Conservation (phyloP, 148 eudicot genomes). For the Spergularia marina region DNA sequence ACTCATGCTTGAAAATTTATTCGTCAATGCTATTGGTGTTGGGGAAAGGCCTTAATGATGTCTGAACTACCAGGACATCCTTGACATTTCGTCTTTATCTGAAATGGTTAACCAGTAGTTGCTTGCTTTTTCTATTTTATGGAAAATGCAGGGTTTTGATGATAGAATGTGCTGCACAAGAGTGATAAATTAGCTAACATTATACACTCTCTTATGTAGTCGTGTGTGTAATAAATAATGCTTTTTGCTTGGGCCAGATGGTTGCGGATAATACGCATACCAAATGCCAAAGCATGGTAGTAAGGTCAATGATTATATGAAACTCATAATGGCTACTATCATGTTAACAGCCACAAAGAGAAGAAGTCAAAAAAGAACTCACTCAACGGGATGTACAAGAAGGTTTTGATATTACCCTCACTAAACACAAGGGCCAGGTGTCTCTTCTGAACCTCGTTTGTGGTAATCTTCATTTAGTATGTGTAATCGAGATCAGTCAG, state of each 20-base stretch:
- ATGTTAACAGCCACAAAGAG: conserved; percentile 57
- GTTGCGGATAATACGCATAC: background rate
- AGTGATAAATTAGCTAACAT: background rate
- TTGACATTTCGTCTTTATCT: background rate
- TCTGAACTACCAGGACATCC: background rate
- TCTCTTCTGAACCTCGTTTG: conserved; percentile 26
- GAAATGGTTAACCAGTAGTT: background rate
- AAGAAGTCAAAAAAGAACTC: conserved; percentile 78
- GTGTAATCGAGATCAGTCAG: background rate
- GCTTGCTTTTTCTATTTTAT: background rate
- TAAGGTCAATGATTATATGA: conserved; percentile 1
- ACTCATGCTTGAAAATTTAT: background rate
- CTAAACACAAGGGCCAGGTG: conserved; percentile 96
- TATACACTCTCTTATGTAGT: background rate
- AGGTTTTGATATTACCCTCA: conserved; percentile 68
- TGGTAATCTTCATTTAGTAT: conserved; percentile 7
- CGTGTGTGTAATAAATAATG: background rate
- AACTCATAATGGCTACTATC: background rate
- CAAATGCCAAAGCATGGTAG: background rate
- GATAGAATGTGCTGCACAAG: background rate
- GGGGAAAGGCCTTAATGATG: background rate
- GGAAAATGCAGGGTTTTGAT: background rate
- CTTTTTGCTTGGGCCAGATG: background rate
- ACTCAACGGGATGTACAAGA: conserved; percentile 68
- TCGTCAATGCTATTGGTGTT: conserved; percentile 5